A percentile compares a stretch with the other conserved stretches of the same genome.
These are phyloP conservation scores for Bacterosira constricta DNA, from an alignment of 108 stramenopile genomes.

Conservation along the genomic window DNA sequence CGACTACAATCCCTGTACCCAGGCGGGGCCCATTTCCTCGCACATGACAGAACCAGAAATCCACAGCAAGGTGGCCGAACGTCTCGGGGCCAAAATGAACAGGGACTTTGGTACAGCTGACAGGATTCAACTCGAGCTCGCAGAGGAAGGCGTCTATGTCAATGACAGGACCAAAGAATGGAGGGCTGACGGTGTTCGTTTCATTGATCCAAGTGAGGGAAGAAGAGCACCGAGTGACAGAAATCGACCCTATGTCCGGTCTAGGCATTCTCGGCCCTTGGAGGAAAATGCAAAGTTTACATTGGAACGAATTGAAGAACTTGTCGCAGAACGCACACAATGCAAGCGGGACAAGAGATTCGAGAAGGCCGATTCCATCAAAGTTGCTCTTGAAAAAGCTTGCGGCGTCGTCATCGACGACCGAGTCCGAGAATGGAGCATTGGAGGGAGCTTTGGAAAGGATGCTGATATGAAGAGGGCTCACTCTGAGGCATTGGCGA, in stretches of 20 bases:
- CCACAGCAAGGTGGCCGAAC: conserved; percentile 51
- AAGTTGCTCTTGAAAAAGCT: background rate
- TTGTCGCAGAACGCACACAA: background rate
- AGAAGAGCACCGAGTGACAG: conserved; percentile 15
- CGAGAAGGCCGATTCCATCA: conserved; percentile 2
- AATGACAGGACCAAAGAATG: conserved; percentile 66
- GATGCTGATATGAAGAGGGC: no score
- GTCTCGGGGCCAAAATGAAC: conserved; percentile 55
- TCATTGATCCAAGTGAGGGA: conserved; percentile 17
- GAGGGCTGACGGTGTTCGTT: conserved; percentile 67
- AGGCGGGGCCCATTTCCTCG: conserved; percentile 30
- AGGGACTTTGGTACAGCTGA: conserved; percentile 63
- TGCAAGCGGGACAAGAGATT: background rate
- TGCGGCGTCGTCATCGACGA: conserved; percentile 16
- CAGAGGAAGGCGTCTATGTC: conserved; percentile 52
- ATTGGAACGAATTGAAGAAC: background rate
- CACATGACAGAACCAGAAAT: conserved; percentile 52
- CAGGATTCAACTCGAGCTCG: conserved; percentile 53
- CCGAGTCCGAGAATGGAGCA: conserved; percentile 5
- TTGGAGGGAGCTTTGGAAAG: conserved; percentile 34
- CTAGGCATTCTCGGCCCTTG: background rate
- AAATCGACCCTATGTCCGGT: background rate
- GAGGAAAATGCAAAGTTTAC: background rate
- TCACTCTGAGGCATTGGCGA: no score
- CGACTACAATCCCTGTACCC: conserved; percentile 51